A percentile compares a stretch with the other conserved stretches of the same genome.
phyloP scores from a whole-genome alignment of 169 alveolate genomes.

The Neospora caninum region DNA sequence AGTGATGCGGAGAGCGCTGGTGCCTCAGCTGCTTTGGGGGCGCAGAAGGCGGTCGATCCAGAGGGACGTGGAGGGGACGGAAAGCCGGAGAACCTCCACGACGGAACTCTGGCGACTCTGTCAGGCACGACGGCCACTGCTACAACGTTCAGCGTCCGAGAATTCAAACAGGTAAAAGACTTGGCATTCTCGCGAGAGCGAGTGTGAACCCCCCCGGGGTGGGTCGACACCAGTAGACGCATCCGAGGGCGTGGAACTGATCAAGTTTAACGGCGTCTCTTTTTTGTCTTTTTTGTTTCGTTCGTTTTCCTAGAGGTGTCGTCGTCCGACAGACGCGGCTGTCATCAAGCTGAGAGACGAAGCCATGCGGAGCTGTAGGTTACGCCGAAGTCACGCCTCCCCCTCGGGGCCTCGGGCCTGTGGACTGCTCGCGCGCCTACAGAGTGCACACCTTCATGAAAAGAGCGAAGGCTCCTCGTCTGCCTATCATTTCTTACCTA shows the following conservation, averaged over 20 bases:
- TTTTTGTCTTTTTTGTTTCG: not conserved
- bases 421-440: too few species aligned
- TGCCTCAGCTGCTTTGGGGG: not conserved
- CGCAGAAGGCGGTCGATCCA: not conserved
- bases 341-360: not conserved
- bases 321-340: not conserved
- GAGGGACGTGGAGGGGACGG: not conserved
- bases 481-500: too few species aligned
- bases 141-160: not conserved
- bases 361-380: not conserved
- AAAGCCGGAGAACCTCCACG: too few species aligned
- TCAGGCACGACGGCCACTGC: too few species aligned
- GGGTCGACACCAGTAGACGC: too few species aligned
- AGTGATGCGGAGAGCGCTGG: not conserved
- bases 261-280: too few species aligned
- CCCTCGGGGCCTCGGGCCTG: not conserved
- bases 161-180: not conserved
- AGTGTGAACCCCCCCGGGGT: not conserved
- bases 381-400: not conserved
- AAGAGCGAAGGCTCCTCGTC: too few species aligned
- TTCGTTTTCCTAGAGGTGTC: not conserved
- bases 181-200: not conserved
- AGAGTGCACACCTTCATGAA: too few species aligned
- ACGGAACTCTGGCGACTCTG: too few species aligned
- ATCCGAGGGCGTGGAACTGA: too few species aligned